Conservation (phyloP, 495 filamentous ascomycete genomes). For the Tirmania nivea region DNA sequence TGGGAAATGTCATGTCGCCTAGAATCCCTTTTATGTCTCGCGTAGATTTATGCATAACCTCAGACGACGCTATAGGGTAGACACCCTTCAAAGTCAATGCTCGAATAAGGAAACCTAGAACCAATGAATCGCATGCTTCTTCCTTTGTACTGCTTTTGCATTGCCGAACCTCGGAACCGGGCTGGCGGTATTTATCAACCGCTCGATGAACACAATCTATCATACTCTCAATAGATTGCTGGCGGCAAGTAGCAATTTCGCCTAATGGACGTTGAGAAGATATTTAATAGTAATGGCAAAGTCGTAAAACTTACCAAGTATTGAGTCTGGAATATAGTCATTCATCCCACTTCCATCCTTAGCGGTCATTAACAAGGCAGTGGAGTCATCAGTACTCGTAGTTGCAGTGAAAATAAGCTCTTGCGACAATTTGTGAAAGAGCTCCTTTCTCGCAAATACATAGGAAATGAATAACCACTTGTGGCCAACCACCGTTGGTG, state of each 20-base stretch:
- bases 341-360: neutral
- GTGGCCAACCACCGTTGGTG: neutral
- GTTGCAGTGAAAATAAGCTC: neutral
- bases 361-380: neutral
- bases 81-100: too few relatives aligned
- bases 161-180: neutral
- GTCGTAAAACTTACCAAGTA: neutral
- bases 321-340: neutral
- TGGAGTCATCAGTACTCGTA: neutral
- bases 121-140: too few relatives aligned
- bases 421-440: neutral
- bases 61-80: too few relatives aligned
- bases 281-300: neutral
- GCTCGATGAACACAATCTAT: neutral
- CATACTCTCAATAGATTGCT: neutral
- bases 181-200: neutral
- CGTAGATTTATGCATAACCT: neutral
- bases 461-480: neutral
- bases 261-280: too few relatives aligned
- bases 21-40: neutral
- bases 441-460: neutral
- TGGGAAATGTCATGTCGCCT: neutral
- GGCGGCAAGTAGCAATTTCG: neutral
- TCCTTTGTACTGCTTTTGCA: neutral
- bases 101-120: too few relatives aligned